A percentile compares a stretch with the other conserved stretches of the same genome.
Conservation (phyloP, 805 yeast species). For the Pichia heedii region DNA sequence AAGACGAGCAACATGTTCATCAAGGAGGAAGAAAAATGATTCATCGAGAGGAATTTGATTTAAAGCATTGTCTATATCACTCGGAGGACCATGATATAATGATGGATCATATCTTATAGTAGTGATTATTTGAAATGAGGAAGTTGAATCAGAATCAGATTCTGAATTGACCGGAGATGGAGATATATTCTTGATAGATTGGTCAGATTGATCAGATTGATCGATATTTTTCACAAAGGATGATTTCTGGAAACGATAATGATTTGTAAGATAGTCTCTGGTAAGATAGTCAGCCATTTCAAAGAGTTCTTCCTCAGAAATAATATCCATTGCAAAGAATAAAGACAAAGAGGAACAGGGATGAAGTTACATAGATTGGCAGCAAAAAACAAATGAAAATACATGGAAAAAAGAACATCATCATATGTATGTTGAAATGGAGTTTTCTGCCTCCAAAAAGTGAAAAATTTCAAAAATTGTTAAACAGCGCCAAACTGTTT, state of each 20-base stretch:
- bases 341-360: not conserved
- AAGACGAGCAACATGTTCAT: conserved; percentile 56
- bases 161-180: no score
- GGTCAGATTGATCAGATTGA: no score
- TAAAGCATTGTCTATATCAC: conserved; percentile 18
- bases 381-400: no score
- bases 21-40: conserved; percentile 48
- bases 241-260: not conserved
- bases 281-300: not conserved
- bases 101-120: conserved; percentile 72
- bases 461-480: no score
- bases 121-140: conserved; percentile 35
- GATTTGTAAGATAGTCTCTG: not conserved
- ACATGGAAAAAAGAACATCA: no score
- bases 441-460: no score
- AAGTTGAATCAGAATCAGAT: not conserved
- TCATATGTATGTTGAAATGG: no score
- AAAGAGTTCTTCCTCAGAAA: not conserved
- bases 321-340: not conserved
- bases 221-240: no score
- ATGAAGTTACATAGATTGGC: no score
- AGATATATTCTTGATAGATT: no score
- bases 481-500: no score
- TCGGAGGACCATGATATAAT: conserved; percentile 25
- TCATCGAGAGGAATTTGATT: conserved; percentile 18